A percentile compares a stretch with the other conserved stretches of the same genome.
Conservation (phyloP, 306 rosid genomes). For the Sicyos edulis region DNA sequence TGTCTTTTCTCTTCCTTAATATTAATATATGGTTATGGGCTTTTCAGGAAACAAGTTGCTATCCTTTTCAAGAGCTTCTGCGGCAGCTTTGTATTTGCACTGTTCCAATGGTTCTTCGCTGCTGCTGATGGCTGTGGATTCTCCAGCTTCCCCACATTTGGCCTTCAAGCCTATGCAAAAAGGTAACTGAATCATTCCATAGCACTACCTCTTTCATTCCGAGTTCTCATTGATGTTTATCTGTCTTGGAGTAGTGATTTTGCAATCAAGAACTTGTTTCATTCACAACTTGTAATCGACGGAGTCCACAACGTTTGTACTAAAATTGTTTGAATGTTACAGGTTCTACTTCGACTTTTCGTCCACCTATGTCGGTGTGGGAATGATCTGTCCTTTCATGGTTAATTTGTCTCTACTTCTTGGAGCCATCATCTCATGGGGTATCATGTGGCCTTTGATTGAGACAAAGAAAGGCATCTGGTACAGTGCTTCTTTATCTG, state of each 20-base stretch:
- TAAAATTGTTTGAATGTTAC: not conserved
- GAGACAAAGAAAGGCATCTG: constrained; percentile 53
- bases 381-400: constrained; percentile 66
- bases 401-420: constrained; percentile 52
- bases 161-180: constrained; percentile 44
- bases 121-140: constrained; percentile 63
- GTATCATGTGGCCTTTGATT: constrained; percentile 61
- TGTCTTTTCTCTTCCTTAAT: not conserved
- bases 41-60: constrained; percentile 53
- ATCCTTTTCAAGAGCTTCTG: constrained; percentile 56
- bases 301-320: not conserved
- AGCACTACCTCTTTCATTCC: not conserved
- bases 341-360: constrained; percentile 79
- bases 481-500: constrained; percentile 40
- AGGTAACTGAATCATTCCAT: constrained; percentile 27
- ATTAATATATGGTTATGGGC: constrained; percentile 7
- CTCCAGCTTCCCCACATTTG: constrained; percentile 58
- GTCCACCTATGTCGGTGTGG: constrained; percentile 64
- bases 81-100: constrained; percentile 46
- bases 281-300: not conserved
- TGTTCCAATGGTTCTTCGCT: constrained; percentile 69
- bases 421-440: constrained; percentile 71
- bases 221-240: not conserved
- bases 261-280: constrained; percentile 2
- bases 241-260: not conserved